Conservation (phyloP, 257 asterid species). For the Plectranthus barbatus region DNA sequence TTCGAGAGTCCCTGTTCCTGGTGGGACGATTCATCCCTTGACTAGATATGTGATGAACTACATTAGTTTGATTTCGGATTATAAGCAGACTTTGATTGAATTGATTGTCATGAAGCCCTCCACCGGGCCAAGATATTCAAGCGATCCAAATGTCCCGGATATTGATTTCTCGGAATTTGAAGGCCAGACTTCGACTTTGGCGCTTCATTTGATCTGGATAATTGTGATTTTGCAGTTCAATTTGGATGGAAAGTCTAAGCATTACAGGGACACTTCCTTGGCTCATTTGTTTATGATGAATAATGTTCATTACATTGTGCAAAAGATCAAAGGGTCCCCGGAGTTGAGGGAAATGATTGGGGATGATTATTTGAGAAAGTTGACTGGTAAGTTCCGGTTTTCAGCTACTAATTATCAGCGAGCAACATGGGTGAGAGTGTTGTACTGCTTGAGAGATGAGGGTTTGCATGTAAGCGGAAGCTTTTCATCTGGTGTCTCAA, state of each 20-base stretch:
- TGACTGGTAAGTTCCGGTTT: slow-evolving; percentile 48
- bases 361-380: slow-evolving; percentile 51
- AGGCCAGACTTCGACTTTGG: slow-evolving; percentile 43
- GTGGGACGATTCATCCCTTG: slow-evolving; percentile 90
- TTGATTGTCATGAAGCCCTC: slow-evolving; percentile 70
- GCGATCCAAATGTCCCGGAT: slow-evolving; percentile 61
- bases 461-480: slow-evolving; percentile 78
- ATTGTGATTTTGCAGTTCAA: slow-evolving; percentile 65
- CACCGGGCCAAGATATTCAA: slow-evolving; percentile 52
- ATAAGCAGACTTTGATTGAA: slow-evolving; percentile 54
- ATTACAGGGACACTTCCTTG: slow-evolving; percentile 66
- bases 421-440: slow-evolving; percentile 71
- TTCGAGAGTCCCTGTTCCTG: slow-evolving; percentile 65
- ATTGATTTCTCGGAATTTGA: slow-evolving; percentile 68
- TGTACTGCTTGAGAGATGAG: slow-evolving; percentile 82
- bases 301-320: slow-evolving; percentile 76
- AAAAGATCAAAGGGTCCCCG: slow-evolving; percentile 67
- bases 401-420: slow-evolving; percentile 73
- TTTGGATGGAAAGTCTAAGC: slow-evolving; percentile 69
- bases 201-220: slow-evolving; percentile 82
- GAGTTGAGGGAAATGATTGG: slow-evolving; percentile 87
- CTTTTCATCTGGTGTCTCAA: slow-evolving; percentile 79
- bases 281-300: slow-evolving; percentile 91
- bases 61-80: slow-evolving; percentile 70
- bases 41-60: slow-evolving; percentile 93